Evolutionary conservation across 2,329 filamentous ascomycete genomes (phyloP), one percentile per base, ranked within the genome.

Genomic region (Kalmusia sp.): DNA sequence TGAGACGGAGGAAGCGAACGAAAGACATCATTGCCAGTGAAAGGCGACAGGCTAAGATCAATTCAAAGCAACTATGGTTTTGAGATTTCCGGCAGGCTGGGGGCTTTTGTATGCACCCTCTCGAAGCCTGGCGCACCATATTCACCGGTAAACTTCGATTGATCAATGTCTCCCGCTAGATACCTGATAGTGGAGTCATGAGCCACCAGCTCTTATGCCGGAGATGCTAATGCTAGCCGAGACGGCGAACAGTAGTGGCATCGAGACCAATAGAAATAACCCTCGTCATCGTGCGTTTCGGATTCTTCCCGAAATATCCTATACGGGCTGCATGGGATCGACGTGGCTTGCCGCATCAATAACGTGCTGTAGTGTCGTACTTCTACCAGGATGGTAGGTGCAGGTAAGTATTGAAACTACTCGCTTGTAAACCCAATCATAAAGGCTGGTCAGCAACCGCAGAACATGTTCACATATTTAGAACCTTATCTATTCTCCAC

Each of bases 1-100:
- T 51, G 5, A 72, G 40, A 12, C 59, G 54, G 6, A 57, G 38
- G 47, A 61, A 70, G 45, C 63, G 67, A 67, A 63, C 57, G 51
- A 55, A 55, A 57, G 55, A 27, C 69, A 71, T 75, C 43, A 31
- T 51, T 30, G 28, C 35, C 12, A 22, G 12, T 52, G 17, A 37
- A 33, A 22, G n/a, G 14, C 12, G 22, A 27, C 31, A 43, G 31
- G 40, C 9, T 30, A 56, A 47, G 31, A 53, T 14, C 24, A 37
- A 24, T 48, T n/a, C 8, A 33, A 25, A 3, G 14, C 9, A 21
- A 22, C 19, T 15, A 45, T 34, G 33, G 3, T 15, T 15, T 25
- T 15, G 31, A 8, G 9, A 14, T 17, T 31, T 34, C n/a, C 22
- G 47, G 47, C 27, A 25, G 28, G 8, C 19, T 9, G 27, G 45